Evolutionary conservation across 176 grass and related monocot genomes (phyloP).

Genomic region (Dendrocalamus sinicus): DNA sequence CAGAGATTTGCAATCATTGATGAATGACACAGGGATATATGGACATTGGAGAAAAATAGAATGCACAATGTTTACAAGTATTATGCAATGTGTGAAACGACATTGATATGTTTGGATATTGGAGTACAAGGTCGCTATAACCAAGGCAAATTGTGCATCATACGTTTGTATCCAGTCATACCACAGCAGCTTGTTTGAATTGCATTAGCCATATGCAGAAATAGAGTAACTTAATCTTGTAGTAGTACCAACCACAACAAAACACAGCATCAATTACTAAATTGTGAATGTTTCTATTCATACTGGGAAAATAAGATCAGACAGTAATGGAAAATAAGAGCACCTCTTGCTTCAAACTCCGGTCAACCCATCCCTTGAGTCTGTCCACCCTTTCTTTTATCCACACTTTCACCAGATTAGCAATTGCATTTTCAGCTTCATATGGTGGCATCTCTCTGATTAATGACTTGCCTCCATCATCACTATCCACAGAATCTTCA

Average conservation of each 20-base stretch:
- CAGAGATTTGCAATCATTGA: constrained; percentile 30
- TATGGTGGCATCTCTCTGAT: constrained; percentile 99
- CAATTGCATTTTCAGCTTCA: constrained; percentile 95
- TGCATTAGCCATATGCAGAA: constrained; percentile 28
- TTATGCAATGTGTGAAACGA: constrained; percentile 18
- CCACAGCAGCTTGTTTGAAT: neutral
- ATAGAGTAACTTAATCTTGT: constrained; percentile 25
- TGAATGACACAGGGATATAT: neutral
- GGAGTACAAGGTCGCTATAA: neutral
- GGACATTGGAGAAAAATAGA: constrained; percentile 21
- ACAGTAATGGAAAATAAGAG: constrained; percentile 15
- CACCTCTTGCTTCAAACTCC: constrained; percentile 97
- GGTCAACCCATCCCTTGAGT: constrained; percentile 94
- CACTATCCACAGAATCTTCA: constrained; percentile 98
- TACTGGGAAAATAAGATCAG: constrained; percentile 33
- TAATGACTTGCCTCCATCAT: constrained; percentile 95
- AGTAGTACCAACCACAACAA: constrained; percentile 22
- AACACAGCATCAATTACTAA: constrained; percentile 20
- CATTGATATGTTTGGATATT: neutral
- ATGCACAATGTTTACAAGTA: constrained; percentile 11
- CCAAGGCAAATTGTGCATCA: neutral
- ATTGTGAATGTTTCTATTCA: constrained; percentile 24
- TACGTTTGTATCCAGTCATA: constrained; percentile 6
- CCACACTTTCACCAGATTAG: constrained; percentile 91
- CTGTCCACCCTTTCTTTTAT: constrained; percentile 82